These are phyloP conservation scores for Nicotiana sylvestris DNA, from an alignment of 257 asterid genomes.

Conservation along the genomic window DNA sequence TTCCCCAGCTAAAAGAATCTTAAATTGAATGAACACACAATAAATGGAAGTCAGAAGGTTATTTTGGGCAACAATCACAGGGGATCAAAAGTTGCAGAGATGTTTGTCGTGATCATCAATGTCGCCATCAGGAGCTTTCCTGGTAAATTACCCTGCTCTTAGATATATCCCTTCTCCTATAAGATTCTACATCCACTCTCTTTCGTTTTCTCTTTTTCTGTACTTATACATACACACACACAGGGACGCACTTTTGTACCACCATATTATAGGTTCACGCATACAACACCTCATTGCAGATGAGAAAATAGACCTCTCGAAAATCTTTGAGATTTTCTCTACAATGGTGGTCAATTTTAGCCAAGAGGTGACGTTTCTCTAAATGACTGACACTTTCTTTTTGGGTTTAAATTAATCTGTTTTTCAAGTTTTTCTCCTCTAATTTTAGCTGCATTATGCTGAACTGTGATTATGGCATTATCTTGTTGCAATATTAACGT, in stretches of 20 bases:
- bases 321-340: not conserved
- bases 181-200: not conserved
- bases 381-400: no score
- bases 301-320: not conserved
- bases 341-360: conserved; percentile 29
- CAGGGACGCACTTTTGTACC: not conserved
- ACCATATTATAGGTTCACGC: not conserved
- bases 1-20: not conserved
- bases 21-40: not conserved
- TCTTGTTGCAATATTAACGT: not conserved
- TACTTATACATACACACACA: not conserved
- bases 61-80: not conserved
- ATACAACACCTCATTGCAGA: not conserved
- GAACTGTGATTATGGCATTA: not conserved
- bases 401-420: not conserved
- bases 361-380: conserved; percentile 20
- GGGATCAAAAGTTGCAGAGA: not conserved
- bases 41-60: not conserved
- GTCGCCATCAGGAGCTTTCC: conserved; percentile 15
- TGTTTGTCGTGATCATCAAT: conserved; percentile 21
- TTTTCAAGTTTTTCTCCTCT: not conserved
- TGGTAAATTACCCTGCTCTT: not conserved
- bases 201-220: not conserved
- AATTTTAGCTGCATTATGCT: not conserved
- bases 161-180: not conserved